Percentiles rank a stretch among this genome's conserved stretches.
Evolutionary conservation across 768 basidiomycete genomes (phyloP).

Genomic region (Tubosaeta brunneosetosa): DNA sequence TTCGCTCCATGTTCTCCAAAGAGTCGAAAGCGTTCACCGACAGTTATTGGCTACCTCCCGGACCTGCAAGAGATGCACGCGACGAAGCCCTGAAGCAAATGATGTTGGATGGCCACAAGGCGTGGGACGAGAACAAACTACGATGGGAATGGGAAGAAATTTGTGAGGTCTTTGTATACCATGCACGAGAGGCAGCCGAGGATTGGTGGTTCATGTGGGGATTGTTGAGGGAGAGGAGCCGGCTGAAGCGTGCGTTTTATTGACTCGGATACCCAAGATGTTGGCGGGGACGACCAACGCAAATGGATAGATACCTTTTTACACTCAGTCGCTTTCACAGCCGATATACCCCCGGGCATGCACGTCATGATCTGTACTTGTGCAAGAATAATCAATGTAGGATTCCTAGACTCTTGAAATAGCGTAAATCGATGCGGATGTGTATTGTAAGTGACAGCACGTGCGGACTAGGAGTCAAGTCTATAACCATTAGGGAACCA

Average conservation of each 20-base stretch:
- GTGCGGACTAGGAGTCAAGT: constrained; percentile 4
- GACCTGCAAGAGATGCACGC: constrained; percentile 43
- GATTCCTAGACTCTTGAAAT: not conserved
- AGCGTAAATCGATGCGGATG: constrained; percentile 12
- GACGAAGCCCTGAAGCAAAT: constrained; percentile 32
- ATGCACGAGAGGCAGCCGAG: constrained; percentile 54
- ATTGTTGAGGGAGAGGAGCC: constrained; percentile 38
- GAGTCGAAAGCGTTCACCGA: constrained; percentile 40
- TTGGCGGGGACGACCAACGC: constrained; percentile 2
- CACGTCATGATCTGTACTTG: not conserved
- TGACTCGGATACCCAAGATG: constrained; percentile 6
- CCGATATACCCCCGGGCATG: not conserved
- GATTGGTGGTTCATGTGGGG: constrained; percentile 69
- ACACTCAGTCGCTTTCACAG: constrained; percentile 1
- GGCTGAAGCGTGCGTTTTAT: constrained; percentile 3
- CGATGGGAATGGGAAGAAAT: constrained; percentile 54
- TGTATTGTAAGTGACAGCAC: constrained; percentile 10
- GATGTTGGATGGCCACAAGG: constrained; percentile 30
- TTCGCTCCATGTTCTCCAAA: constrained; percentile 37
- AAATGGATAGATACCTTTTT: constrained; percentile 6
- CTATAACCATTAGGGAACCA: constrained; percentile 11
- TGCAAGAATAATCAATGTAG: constrained; percentile 1
- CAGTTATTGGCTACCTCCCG: constrained; percentile 41
- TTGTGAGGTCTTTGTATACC: constrained; percentile 49
- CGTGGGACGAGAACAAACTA: constrained; percentile 48